phyloP scores from a whole-genome alignment of 768 basidiomycete genomes.

The Rhodotorula graminis region DNA sequence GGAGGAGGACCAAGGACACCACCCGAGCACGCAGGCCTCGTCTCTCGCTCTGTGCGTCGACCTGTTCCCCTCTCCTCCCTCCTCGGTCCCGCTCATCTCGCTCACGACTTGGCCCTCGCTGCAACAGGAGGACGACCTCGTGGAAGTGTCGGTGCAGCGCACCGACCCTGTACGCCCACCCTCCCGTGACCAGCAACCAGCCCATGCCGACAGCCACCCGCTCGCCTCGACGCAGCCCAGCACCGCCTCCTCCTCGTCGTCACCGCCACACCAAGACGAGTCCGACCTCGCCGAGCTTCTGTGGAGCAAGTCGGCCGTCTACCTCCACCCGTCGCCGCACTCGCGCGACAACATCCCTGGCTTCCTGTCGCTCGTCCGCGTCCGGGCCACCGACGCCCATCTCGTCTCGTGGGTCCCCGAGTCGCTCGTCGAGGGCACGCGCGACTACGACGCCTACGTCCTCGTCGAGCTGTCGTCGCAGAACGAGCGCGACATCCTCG shows the following conservation, averaged over 20 bases:
- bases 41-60: constrained; percentile 10
- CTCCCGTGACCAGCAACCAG: background rate
- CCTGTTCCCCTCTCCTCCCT: background rate
- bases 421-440: constrained; percentile 54
- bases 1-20: constrained; percentile 25
- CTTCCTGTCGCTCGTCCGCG: constrained; percentile 76
- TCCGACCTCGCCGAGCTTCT: constrained; percentile 18
- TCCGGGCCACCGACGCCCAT: constrained; percentile 48
- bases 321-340: constrained; percentile 89
- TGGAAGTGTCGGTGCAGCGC: constrained; percentile 1
- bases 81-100: background rate
- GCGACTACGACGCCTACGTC: constrained; percentile 84
- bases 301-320: constrained; percentile 74
- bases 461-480: constrained; percentile 62
- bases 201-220: background rate
- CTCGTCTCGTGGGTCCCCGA: constrained; percentile 93
- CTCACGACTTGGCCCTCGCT: background rate
- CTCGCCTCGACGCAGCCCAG: background rate
- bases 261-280: background rate
- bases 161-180: background rate
- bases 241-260: constrained; percentile 8
- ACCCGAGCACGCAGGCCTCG: constrained; percentile 1
- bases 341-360: constrained; percentile 89
- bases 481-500: constrained; percentile 28
- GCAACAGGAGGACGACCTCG: constrained; percentile 26